Evolutionary conservation across 2,329 filamentous ascomycete species (phyloP), one percentile per base, ranked within the genome.

Genomic region (Paecilomyces fulvus): DNA sequence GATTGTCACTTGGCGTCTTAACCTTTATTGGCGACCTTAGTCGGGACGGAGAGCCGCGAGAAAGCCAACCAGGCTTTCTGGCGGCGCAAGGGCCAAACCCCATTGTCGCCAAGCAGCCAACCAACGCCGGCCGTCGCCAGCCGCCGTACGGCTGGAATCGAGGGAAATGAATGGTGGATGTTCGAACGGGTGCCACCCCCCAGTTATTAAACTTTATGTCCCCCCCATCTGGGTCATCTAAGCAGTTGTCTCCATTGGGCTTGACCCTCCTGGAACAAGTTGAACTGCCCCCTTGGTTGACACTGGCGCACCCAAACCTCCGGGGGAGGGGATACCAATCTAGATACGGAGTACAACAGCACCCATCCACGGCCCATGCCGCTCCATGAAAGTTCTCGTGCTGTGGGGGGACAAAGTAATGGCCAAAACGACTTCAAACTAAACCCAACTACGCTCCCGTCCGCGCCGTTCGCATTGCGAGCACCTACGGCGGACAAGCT

Each of bases 301-400:
- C 48, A 49, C 48, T 49, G 48, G 48, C 48, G 21, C 48, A 49
- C 10, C 48, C 48, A 28, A 49, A 49, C 48, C 48, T 49, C 48
- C 25, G 48, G 48, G 48, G 48, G 48, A 49, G 48, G 48, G 48
- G 48, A 7, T 12, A 43, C 7, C 37, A 25, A 49, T 49, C 48
- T 49, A 49, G 48, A 49, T 49, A 49, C 48, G n/a, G n/a, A n/a
- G n/a, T n/a, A n/a, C n/a, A n/a, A 28, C 48, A 21, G 48, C 48
- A 49, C 48, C 48, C 48, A 28, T 28, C 48, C 48, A 49, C 48
- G 48, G 48, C 48, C 48, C 48, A 49, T 49, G 48, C 48, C 48
- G 48, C 48, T 49, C 48, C 20, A 23, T 28, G 25, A 23, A 23
- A 23, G 48, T 21, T 49, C 48, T 49, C 21, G 48, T 49, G 48